Evolutionary conservation across 2,329 filamentous ascomycete genomes (phyloP).

Genomic region (Talaromyces sp.): DNA sequence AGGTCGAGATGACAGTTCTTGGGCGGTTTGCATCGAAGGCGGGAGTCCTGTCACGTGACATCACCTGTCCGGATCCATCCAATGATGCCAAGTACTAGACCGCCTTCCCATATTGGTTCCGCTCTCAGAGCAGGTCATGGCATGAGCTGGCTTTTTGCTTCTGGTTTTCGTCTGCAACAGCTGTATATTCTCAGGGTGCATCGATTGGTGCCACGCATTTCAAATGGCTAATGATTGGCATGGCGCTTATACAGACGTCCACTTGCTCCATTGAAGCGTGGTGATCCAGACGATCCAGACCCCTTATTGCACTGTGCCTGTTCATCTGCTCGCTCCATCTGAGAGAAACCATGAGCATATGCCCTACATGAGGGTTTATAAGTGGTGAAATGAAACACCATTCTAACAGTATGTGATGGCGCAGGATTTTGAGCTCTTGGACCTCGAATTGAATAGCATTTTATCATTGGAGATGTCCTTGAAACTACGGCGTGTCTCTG

Average conservation of each 20-base stretch:
- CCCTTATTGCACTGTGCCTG: too few relatives aligned
- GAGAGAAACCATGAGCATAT: too few relatives aligned
- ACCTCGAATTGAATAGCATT: not conserved
- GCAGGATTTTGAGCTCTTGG: too few relatives aligned
- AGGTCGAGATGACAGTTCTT: conserved; percentile 32
- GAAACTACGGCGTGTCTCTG: conserved; percentile 1
- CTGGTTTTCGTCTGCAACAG: too few relatives aligned
- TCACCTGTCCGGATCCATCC: conserved; percentile 22
- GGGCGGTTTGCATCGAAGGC: conserved; percentile 46
- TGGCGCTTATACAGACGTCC: too few relatives aligned
- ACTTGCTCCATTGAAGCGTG: too few relatives aligned
- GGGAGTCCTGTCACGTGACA: conserved; percentile 41
- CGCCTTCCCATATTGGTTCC: conserved; percentile 2
- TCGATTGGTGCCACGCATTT: too few relatives aligned
- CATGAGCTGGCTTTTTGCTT: not conserved
- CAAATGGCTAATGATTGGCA: too few relatives aligned
- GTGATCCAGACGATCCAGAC: too few relatives aligned
- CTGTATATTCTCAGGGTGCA: too few relatives aligned
- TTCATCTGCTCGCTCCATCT: too few relatives aligned
- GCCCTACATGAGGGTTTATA: not conserved
- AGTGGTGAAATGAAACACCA: not conserved
- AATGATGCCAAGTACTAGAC: conserved; percentile 33
- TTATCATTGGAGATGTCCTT: not conserved
- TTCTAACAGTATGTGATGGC: too few relatives aligned
- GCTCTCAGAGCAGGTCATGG: not conserved